Conservation (phyloP, 441 rosid genomes). For the Aleurites moluccanus region DNA sequence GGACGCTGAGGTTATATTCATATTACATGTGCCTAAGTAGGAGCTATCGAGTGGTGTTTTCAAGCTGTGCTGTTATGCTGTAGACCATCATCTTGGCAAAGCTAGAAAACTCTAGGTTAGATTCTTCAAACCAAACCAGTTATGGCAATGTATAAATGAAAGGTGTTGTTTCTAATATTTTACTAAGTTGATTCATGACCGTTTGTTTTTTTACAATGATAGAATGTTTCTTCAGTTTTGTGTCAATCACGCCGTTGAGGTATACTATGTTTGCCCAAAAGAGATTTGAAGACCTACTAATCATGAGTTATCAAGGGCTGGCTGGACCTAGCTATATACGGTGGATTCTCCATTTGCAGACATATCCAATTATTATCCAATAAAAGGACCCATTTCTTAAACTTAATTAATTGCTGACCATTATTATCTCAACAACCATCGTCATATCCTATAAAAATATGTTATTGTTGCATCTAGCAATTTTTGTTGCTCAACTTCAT, state of each 20-base stretch:
- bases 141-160: conserved; percentile 14
- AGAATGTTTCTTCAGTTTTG: neutral
- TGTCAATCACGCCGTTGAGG: neutral
- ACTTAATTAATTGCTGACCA: neutral
- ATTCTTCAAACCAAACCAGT: conserved; percentile 10
- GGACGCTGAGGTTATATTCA: neutral
- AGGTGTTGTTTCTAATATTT: conserved; percentile 4
- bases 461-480: no score
- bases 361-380: no score
- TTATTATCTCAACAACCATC: neutral
- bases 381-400: neutral
- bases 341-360: no score
- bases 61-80: conserved; percentile 8
- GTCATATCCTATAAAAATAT: no score
- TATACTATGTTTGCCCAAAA: neutral
- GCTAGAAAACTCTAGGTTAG: neutral
- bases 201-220: neutral
- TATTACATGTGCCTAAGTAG: neutral
- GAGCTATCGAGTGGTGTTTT: neutral
- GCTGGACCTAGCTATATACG: neutral
- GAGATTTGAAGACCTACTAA: neutral
- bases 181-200: conserved; percentile 1
- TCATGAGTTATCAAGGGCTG: neutral
- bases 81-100: neutral
- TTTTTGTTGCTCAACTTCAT: no score